phyloP scores from a whole-genome alignment of 2,329 filamentous ascomycete species.

The Macrophomina phaseolina region DNA sequence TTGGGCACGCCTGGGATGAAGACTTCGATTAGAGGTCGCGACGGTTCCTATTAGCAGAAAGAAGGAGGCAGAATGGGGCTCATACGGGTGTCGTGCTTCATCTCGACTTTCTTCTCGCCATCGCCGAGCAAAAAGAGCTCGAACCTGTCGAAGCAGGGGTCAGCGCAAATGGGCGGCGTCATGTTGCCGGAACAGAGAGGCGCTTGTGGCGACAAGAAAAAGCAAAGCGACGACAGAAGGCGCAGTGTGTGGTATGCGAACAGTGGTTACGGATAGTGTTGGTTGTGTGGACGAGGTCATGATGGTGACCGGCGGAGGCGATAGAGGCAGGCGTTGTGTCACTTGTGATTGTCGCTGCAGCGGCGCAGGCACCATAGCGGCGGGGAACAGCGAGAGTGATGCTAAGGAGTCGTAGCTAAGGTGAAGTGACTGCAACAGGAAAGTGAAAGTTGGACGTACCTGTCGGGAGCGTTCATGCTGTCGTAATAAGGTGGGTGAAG shows the following conservation, averaged over 20 bases:
- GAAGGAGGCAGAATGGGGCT: conserved; percentile 40
- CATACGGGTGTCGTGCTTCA: conserved; percentile 85
- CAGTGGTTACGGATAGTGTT: neutral
- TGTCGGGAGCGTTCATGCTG: conserved; percentile 47
- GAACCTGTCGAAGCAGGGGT: conserved; percentile 65
- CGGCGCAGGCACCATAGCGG: neutral
- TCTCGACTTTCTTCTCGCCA: conserved; percentile 91
- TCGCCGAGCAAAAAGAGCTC: conserved; percentile 89
- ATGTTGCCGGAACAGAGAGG: conserved; percentile 5
- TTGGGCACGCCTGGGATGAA: conserved; percentile 77
- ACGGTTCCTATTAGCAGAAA: conserved; percentile 2
- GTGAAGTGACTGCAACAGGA: conserved; percentile 8
- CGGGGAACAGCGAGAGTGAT: conserved; percentile 7
- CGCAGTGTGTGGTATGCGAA: neutral
- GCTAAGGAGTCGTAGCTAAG: conserved; percentile 23
- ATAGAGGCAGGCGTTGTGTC: neutral
- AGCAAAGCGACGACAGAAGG: neutral
- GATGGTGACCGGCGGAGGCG: neutral
- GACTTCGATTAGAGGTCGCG: neutral
- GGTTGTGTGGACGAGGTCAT: neutral
- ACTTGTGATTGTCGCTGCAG: neutral
- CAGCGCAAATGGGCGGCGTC: conserved; percentile 27
- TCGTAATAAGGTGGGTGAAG: neutral
- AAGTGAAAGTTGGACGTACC: conserved; percentile 35
- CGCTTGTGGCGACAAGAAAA: conserved; percentile 8